phyloP scores from a whole-genome alignment of 176 grass and related monocot species.

The Triticum urartu region DNA sequence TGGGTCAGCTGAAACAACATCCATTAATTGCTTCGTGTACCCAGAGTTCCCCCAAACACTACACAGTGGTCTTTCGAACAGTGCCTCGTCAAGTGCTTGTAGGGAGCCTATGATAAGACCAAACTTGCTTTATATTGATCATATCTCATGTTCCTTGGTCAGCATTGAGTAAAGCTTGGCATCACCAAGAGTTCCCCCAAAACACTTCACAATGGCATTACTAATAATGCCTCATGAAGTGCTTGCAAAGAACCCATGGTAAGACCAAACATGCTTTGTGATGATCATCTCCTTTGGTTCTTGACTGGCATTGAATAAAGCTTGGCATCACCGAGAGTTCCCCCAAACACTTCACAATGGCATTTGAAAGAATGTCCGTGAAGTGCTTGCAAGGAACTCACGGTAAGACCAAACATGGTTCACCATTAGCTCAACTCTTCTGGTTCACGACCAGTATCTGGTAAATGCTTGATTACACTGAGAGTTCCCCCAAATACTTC shows the following conservation, averaged over 20 bases:
- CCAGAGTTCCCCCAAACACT: not conserved
- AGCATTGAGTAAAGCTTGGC: not conserved
- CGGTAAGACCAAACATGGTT: not conserved
- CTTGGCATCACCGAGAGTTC: not conserved
- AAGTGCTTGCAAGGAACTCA: constrained; percentile 49
- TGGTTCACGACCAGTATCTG: no score
- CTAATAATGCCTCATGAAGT: not conserved
- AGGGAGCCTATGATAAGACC: not conserved
- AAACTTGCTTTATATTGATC: not conserved
- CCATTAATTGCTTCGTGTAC: not conserved
- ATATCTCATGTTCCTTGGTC: not conserved
- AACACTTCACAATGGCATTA: not conserved
- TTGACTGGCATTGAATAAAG: no score
- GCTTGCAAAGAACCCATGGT: not conserved
- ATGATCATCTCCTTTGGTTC: not conserved
- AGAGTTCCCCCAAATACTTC: no score
- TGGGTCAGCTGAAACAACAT: not conserved
- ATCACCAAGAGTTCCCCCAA: not conserved
- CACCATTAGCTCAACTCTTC: no score
- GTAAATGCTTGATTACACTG: no score
- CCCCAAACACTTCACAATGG: not conserved
- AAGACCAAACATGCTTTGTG: not conserved
- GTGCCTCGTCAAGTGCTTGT: not conserved
- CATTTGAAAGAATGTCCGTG: not conserved
- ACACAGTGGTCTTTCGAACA: not conserved